These are phyloP conservation scores for Nemania sp. DNA, from an alignment of 2,329 filamentous ascomycete species.

Conservation along the genomic window DNA sequence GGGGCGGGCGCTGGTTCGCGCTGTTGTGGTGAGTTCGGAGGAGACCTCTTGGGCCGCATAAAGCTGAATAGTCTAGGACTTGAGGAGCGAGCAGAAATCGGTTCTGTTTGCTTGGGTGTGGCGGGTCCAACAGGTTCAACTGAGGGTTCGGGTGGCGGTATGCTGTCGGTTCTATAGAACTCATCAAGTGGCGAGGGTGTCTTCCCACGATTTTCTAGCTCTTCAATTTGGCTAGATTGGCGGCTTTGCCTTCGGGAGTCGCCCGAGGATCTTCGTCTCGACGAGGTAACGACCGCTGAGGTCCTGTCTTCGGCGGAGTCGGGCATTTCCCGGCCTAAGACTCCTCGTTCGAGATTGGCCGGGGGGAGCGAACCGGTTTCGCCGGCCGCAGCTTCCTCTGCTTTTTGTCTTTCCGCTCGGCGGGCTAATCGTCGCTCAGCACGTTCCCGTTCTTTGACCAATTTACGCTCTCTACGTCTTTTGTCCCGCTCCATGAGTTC, in stretches of 20 bases:
- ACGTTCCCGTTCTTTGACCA: slow-evolving; percentile 68
- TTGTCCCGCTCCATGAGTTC: slow-evolving; percentile 90
- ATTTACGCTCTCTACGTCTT: slow-evolving; percentile 77
- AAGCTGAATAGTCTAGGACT: slow-evolving; percentile 46
- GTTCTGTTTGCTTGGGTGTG: slow-evolving; percentile 17
- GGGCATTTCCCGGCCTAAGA: slow-evolving; percentile 61
- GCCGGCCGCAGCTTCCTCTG: slow-evolving; percentile 60
- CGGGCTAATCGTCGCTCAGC: slow-evolving; percentile 67
- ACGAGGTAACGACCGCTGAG: slow-evolving; percentile 61
- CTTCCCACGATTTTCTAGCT: slow-evolving; percentile 30
- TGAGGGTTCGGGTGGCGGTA: slow-evolving; percentile 42
- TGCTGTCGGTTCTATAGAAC: slow-evolving; percentile 56
- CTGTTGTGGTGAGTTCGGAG: slow-evolving; percentile 54
- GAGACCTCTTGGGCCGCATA: slow-evolving; percentile 52
- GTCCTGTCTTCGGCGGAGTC: slow-evolving; percentile 62
- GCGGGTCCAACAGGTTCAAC: slow-evolving; percentile 21
- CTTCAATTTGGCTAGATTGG: slow-evolving; percentile 27
- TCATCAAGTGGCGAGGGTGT: slow-evolving; percentile 46
- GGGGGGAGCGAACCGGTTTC: slow-evolving; percentile 56
- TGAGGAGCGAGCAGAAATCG: slow-evolving; percentile 33
- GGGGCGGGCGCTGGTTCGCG: slow-evolving; percentile 45
- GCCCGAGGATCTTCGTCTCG: slow-evolving; percentile 53
- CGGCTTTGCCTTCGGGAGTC: slow-evolving; percentile 42
- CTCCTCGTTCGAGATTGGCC: slow-evolving; percentile 63
- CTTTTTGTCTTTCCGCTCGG: slow-evolving; percentile 68